Evolutionary conservation across 768 basidiomycete species (phyloP).

Genomic region (Lactarius trivialis): DNA sequence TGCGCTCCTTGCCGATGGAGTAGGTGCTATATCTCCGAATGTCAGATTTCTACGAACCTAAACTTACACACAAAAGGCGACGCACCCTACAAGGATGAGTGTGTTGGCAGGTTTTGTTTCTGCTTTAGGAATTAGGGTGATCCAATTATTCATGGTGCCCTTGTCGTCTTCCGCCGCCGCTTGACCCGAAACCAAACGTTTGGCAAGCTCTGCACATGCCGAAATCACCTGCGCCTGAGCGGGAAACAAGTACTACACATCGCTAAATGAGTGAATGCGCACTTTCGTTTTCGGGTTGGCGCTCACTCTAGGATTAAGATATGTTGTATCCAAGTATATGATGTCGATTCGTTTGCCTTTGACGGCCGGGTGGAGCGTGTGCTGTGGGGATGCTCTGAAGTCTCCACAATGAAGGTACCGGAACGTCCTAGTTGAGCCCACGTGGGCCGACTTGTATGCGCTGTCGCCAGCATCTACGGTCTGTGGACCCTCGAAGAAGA

Average conservation of each 20-base stretch:
- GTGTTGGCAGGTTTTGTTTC: slow-evolving; percentile 33
- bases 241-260: slow-evolving; percentile 78
- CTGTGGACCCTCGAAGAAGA: slow-evolving; percentile 89
- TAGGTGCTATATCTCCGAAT: slow-evolving; percentile 68
- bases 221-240: slow-evolving; percentile 91
- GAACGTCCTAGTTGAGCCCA: slow-evolving; percentile 66
- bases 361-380: slow-evolving; percentile 79
- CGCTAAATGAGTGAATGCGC: not conserved
- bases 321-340: slow-evolving; percentile 94
- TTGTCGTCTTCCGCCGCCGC: slow-evolving; percentile 26
- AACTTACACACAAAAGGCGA: not conserved
- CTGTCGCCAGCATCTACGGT: slow-evolving; percentile 87
- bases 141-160: slow-evolving; percentile 47
- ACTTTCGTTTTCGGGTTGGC: not conserved
- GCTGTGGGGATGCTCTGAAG: slow-evolving; percentile 83
- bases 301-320: slow-evolving; percentile 73
- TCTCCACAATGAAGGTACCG: slow-evolving; percentile 96
- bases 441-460: slow-evolving; percentile 56
- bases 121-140: slow-evolving; percentile 30
- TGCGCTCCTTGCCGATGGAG: slow-evolving; percentile 94
- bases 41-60: not conserved
- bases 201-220: slow-evolving; percentile 83
- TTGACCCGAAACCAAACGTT: slow-evolving; percentile 43
- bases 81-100: slow-evolving; percentile 70
- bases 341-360: slow-evolving; percentile 77